A percentile compares a stretch with the other conserved stretches of the same genome.
phyloP scores from a whole-genome alignment of 176 grass and related monocot species.

The Oryza officinalis region DNA sequence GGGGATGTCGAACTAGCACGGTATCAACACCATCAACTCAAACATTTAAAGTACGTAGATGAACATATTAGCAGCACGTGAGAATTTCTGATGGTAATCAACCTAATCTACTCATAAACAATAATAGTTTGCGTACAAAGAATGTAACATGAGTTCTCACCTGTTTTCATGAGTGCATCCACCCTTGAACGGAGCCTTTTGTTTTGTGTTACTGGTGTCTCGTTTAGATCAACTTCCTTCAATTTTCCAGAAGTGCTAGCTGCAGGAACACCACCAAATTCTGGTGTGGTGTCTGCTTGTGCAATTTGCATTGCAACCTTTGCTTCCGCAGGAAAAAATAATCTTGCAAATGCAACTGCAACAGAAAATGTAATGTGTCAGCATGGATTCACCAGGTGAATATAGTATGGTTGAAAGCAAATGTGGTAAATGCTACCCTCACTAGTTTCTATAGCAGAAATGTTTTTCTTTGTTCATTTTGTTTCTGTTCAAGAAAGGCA shows the following conservation, averaged over 20 bases:
- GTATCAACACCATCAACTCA: neutral
- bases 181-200: conserved; percentile 80
- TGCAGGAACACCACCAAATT: conserved; percentile 56
- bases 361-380: conserved; percentile 25
- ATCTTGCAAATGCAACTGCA: conserved; percentile 87
- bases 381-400: neutral
- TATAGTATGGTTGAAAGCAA: conserved; percentile 1
- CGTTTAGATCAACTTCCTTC: conserved; percentile 92
- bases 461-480: neutral
- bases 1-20: neutral
- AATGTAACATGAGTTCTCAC: conserved; percentile 24
- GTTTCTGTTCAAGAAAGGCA: neutral
- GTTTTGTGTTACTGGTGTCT: conserved; percentile 81
- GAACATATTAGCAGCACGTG: neutral
- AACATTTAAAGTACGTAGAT: neutral
- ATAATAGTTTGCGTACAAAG: neutral
- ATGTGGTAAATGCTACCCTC: neutral
- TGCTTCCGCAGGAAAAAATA: conserved; percentile 94
- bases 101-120: neutral
- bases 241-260: conserved; percentile 62
- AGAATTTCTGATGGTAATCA: neutral
- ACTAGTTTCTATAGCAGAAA: neutral
- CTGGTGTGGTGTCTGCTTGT: conserved; percentile 69
- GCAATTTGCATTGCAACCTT: conserved; percentile 96
- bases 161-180: conserved; percentile 82